Evolutionary conservation across 1,139 yeast genomes (phyloP).

Genomic region (Suhomyces chickasaworum): DNA sequence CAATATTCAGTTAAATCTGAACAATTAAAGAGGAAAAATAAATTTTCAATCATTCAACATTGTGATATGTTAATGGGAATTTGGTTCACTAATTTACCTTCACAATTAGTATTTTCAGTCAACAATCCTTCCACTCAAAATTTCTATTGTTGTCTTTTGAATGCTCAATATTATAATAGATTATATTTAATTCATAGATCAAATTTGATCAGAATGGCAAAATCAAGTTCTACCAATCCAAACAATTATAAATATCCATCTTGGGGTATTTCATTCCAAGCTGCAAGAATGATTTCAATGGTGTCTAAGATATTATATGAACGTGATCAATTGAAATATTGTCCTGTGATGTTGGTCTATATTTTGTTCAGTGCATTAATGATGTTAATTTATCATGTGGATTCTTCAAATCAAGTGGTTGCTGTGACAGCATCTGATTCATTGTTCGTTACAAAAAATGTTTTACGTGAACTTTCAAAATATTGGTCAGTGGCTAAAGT

Average conservation of each 20-base stretch:
- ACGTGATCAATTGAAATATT: slow-evolving; percentile 51
- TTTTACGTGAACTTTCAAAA: slow-evolving; percentile 54
- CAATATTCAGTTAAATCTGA: slow-evolving; percentile 75
- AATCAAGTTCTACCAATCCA: slow-evolving; percentile 43
- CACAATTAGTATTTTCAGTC: slow-evolving; percentile 62
- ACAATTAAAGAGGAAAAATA: slow-evolving; percentile 47
- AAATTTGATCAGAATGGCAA: slow-evolving; percentile 58
- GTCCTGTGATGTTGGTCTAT: slow-evolving; percentile 60
- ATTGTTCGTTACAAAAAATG: slow-evolving; percentile 52
- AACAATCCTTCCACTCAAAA: slow-evolving; percentile 55
- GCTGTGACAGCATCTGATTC: slow-evolving; percentile 64
- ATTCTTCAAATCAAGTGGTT: slow-evolving; percentile 57
- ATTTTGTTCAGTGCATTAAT: slow-evolving; percentile 68
- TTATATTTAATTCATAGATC: slow-evolving; percentile 73
- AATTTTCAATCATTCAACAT: slow-evolving; percentile 61
- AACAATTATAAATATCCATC: slow-evolving; percentile 66
- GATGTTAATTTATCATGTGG: slow-evolving; percentile 75
- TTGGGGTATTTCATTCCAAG: slow-evolving; percentile 85
- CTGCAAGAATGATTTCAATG: slow-evolving; percentile 77
- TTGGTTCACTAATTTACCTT: slow-evolving; percentile 74
- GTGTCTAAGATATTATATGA: slow-evolving; percentile 62
- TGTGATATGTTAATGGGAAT: slow-evolving; percentile 81
- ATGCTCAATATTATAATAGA: slow-evolving; percentile 73
- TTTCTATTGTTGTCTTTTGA: slow-evolving; percentile 62
- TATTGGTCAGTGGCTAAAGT: slow-evolving; percentile 50